Percentiles rank a stretch among this genome's conserved stretches.
Conservation (phyloP, 805 yeast species). For the Vanderwaltozyma tropicalis region DNA sequence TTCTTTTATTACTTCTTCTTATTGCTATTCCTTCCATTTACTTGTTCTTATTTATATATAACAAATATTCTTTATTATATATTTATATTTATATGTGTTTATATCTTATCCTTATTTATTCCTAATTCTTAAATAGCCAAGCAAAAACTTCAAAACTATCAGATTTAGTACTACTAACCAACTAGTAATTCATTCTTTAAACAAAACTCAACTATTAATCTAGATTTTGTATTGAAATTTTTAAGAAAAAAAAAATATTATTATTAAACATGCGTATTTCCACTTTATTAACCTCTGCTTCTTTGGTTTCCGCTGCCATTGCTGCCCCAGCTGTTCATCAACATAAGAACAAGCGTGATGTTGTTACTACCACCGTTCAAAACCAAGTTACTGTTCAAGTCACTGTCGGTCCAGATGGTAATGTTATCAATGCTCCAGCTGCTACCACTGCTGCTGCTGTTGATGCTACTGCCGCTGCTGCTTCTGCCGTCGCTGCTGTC, state of each 20-base stretch:
- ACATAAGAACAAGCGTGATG: slow-evolving; percentile 38
- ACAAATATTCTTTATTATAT: too few relatives aligned
- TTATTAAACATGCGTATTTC: slow-evolving; percentile 37
- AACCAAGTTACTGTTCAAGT: slow-evolving; percentile 32
- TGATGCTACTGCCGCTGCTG: slow-evolving; percentile 14
- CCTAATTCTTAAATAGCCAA: background rate
- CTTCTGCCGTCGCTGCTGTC: slow-evolving; percentile 19
- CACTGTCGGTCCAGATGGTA: slow-evolving; percentile 23
- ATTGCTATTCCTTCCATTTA: too few relatives aligned
- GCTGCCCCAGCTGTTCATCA: slow-evolving; percentile 63
- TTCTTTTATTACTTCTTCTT: too few relatives aligned
- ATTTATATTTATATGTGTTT: too few relatives aligned
- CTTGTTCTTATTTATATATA: too few relatives aligned
- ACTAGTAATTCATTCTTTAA: slow-evolving; percentile 5
- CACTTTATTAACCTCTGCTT: slow-evolving; percentile 36
- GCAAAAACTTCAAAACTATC: background rate
- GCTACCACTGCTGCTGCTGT: slow-evolving; percentile 22
- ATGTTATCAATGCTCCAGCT: slow-evolving; percentile 8
- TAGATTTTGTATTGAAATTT: background rate
- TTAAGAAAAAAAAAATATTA: background rate
- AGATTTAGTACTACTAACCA: background rate
- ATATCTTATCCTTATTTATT: background rate
- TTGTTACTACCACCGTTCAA: slow-evolving; percentile 41
- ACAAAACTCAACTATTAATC: background rate
- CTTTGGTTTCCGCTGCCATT: slow-evolving; percentile 37